Evolutionary conservation across 176 grass and related monocot genomes (phyloP).

Genomic region (Sorghum bicolor): DNA sequence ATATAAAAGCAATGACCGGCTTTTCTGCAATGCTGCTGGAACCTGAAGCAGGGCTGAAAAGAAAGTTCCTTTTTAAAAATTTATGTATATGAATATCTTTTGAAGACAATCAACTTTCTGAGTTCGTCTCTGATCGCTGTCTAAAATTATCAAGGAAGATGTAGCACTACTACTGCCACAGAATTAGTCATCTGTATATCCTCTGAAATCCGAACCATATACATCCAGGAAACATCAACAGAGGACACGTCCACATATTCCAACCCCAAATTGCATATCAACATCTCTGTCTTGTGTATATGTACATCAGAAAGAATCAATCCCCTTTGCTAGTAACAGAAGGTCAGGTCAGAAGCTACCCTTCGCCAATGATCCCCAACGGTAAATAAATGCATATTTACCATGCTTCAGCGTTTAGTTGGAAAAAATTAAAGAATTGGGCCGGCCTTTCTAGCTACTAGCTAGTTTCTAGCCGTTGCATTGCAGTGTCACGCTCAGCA

Average conservation of each 20-base stretch:
- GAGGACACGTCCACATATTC: neutral
- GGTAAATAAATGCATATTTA: conserved; percentile 37
- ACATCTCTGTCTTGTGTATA: neutral
- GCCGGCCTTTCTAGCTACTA: neutral
- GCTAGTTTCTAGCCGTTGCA: neutral
- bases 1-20: neutral
- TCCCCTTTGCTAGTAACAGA: neutral
- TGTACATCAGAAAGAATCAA: conserved; percentile 31
- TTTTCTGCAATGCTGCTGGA: neutral
- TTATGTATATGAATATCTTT: neutral
- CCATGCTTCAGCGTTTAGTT: neutral
- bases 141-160: neutral
- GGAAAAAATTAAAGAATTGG: conserved; percentile 12
- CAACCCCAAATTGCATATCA: conserved; percentile 12
- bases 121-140: neutral
- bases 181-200: neutral
- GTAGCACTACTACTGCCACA: neutral
- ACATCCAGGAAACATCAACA: neutral
- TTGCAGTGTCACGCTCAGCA: neutral
- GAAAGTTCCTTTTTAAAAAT: neutral
- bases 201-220: neutral
- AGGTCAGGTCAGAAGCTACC: neutral
- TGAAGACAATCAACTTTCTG: neutral
- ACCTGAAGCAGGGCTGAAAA: neutral
- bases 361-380: neutral